A percentile compares a stretch with the other conserved stretches of the same genome.
phyloP scores from a whole-genome alignment of 208 protist species.

The Trypanosomatidae sp. region DNA sequence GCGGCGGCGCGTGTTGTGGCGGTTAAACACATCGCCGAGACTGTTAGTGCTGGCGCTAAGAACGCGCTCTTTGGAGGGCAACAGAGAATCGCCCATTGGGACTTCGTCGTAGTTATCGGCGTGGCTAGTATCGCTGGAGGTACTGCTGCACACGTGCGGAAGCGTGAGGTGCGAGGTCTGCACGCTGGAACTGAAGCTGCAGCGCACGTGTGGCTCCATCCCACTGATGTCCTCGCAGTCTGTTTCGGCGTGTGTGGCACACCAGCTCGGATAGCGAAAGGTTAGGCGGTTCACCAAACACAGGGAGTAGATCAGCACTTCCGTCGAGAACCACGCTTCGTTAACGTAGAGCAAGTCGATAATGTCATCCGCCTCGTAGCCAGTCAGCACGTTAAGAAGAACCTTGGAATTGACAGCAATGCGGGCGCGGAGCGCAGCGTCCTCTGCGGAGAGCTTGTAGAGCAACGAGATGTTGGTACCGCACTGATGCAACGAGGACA shows the following conservation, averaged over 20 bases:
- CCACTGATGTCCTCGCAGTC: conserved; percentile 11
- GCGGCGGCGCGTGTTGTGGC: conserved; percentile 27
- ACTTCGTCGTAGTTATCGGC: conserved; percentile 3
- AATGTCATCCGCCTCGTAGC: conserved; percentile 36
- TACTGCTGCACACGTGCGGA: conserved; percentile 27
- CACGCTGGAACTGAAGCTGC: neutral
- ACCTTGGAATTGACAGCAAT: conserved; percentile 21
- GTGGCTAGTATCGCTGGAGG: conserved; percentile 24
- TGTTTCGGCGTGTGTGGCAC: neutral
- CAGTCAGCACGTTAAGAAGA: conserved; percentile 20
- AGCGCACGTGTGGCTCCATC: conserved; percentile 11
- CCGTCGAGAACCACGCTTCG: conserved; percentile 33
- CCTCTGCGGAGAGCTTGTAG: conserved; percentile 18
- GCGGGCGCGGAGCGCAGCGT: conserved; percentile 7
- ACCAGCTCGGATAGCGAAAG: conserved; percentile 33
- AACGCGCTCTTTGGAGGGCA: conserved; percentile 2
- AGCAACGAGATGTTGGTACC: neutral
- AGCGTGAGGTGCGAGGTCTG: neutral
- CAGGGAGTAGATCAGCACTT: conserved; percentile 38
- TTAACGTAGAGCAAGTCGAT: conserved; percentile 32
- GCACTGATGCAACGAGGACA: neutral
- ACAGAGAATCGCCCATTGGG: neutral
- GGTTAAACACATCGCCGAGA: conserved; percentile 27
- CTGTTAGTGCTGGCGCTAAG: conserved; percentile 18
- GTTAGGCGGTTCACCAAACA: conserved; percentile 52